A percentile compares a stretch with the other conserved stretches of the same genome.
Evolutionary conservation across 441 rosid genomes (phyloP).

Genomic region (Bocquillonia castaneifolia): DNA sequence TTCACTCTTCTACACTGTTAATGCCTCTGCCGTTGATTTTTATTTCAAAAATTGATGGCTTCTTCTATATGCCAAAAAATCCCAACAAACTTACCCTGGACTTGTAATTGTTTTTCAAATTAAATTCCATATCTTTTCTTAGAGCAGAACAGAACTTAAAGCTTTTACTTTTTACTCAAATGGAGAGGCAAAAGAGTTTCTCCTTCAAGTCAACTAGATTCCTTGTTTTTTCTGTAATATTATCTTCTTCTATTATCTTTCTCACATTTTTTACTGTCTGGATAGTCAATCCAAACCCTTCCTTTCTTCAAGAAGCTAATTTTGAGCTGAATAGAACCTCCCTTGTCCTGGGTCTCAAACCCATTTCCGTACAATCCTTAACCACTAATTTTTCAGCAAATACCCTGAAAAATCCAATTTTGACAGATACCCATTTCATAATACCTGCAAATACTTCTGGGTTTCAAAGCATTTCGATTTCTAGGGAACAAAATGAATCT

Average conservation of each 20-base stretch:
- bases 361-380: constrained; percentile 26
- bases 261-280: constrained; percentile 49
- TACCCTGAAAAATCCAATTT: constrained; percentile 27
- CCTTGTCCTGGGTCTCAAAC: constrained; percentile 17
- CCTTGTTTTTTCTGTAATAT: constrained; percentile 41
- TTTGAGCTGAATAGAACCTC: constrained; percentile 39
- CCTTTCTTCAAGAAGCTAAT: constrained; percentile 32
- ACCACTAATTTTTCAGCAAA: constrained; percentile 28
- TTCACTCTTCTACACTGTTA: neutral
- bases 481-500: constrained; percentile 25
- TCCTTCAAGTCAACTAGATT: constrained; percentile 52
- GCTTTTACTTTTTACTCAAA: constrained; percentile 22
- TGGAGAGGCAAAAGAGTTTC: constrained; percentile 85
- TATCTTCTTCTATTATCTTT: constrained; percentile 55
- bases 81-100: neutral
- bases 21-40: constrained; percentile 20
- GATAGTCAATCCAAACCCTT: constrained; percentile 48
- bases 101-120: neutral
- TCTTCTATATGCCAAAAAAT: neutral
- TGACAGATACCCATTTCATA: constrained; percentile 29
- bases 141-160: neutral
- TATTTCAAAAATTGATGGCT: neutral
- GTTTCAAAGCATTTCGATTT: constrained; percentile 29
- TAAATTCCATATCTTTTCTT: neutral
- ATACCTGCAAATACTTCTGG: constrained; percentile 38